Conservation (phyloP, 371 early-diverging fungal genomes). For the Antonospora locustae region DNA sequence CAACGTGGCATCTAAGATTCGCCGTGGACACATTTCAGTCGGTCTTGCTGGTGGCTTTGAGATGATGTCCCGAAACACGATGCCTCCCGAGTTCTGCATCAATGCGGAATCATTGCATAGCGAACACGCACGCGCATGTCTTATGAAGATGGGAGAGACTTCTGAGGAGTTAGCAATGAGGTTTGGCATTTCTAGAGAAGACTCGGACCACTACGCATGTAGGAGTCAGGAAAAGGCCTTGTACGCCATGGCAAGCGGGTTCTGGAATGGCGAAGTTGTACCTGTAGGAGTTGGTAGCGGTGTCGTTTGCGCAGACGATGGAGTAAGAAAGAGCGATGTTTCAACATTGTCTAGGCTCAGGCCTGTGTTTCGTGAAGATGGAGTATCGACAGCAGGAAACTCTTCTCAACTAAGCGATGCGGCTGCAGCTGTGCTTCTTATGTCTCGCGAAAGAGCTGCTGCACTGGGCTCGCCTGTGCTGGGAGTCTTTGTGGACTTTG, state of each 20-base stretch:
- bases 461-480: constrained; percentile 68
- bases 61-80: constrained; percentile 76
- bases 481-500: constrained; percentile 71
- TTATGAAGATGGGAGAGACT: constrained; percentile 71
- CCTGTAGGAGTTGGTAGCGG: constrained; percentile 63
- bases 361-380: constrained; percentile 71
- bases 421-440: constrained; percentile 81
- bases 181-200: constrained; percentile 63
- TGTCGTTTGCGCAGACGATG: constrained; percentile 67
- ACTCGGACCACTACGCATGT: constrained; percentile 74
- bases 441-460: constrained; percentile 74
- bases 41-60: constrained; percentile 95
- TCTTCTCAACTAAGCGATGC: constrained; percentile 93
- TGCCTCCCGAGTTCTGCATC: not conserved
- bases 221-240: constrained; percentile 65
- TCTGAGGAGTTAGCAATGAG: constrained; percentile 83
- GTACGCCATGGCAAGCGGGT: constrained; percentile 70
- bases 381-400: constrained; percentile 82
- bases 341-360: constrained; percentile 68
- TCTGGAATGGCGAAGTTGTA: constrained; percentile 75
- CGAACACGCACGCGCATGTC: constrained; percentile 48
- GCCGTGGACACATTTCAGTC: constrained; percentile 71
- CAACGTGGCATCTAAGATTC: constrained; percentile 72
- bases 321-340: constrained; percentile 68
- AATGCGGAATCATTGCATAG: not conserved